These are phyloP conservation scores for Phaeophleospora eucalypticola DNA, from an alignment of 2,329 filamentous ascomycete species.

Conservation along the genomic window DNA sequence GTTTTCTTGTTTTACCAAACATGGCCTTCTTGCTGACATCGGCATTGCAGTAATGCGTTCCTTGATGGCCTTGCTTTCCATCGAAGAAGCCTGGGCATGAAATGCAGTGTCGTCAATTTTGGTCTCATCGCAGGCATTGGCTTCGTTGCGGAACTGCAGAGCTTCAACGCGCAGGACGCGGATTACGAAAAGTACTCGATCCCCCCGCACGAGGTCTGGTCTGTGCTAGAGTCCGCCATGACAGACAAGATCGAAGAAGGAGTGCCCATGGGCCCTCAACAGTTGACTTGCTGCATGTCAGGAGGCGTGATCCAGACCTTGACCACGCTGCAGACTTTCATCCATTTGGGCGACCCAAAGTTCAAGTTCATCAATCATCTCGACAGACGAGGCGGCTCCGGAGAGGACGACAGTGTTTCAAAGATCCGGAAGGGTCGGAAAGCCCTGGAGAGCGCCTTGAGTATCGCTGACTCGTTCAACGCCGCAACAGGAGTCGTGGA, in stretches of 20 bases:
- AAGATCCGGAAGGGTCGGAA: not conserved
- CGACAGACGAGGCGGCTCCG: not conserved
- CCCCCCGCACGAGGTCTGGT: too few species aligned
- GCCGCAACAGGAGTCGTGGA: not conserved
- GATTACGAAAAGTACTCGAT: too few species aligned
- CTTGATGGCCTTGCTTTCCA: conserved; percentile 26
- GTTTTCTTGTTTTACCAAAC: conserved; percentile 11
- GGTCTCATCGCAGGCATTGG: conserved; percentile 32
- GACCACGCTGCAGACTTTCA: too few species aligned
- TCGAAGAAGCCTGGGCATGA: conserved; percentile 23
- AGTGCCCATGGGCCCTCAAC: too few species aligned
- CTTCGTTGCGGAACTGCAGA: conserved; percentile 15
- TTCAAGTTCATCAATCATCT: not conserved
- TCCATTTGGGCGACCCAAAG: too few species aligned
- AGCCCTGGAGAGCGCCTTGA: not conserved
- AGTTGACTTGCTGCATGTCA: too few species aligned
- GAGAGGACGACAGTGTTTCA: not conserved
- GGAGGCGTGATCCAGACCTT: too few species aligned
- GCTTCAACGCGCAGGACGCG: too few species aligned
- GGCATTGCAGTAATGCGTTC: conserved; percentile 42
- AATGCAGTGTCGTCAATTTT: conserved; percentile 27
- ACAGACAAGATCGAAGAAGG: too few species aligned
- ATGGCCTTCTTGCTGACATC: too few species aligned
- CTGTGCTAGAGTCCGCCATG: too few species aligned
- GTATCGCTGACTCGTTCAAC: not conserved